Evolutionary conservation across 495 filamentous ascomycete species (phyloP), one percentile per base, ranked within the genome.

Genomic region (Penicillium coffeae): DNA sequence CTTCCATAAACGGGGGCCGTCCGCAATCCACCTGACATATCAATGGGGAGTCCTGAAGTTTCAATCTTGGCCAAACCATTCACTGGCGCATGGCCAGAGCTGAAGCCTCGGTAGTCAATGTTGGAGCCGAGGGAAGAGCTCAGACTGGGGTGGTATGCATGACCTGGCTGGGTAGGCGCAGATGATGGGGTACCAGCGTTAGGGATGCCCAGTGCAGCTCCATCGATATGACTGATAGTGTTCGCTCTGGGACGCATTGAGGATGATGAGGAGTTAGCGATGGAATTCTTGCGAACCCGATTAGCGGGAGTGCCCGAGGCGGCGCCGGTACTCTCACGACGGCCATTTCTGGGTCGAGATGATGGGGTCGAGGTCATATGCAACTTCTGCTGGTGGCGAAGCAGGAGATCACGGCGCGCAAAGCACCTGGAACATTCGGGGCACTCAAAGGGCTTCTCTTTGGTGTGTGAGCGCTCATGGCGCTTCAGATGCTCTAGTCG

Each of bases 401-500:
- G 74, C 45, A 99, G 80, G 50, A 99, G 69, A 66, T 99, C 93
- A 48, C 93, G 81, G 27, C 93, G 82, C 22, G 93, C 93, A 73
- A 99, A 99, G 76, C 93, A 97, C 62, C 93, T 74, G 16, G 88
- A 77, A 63, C 93, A 99, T 65, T 97, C 90, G 19, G 92, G 91
- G 54, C 93, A 99, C 64, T 96, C 92, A 62, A 99, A 99, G 2
- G 93, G 93, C 74, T 98, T 98, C 65, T 99, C 93, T 64, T 99
- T 99, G 9, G 93, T 99, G 59, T 99, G 93, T 15, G 93, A 97
- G 36, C 93, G 85, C 75, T 99, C 93, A 70, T 99, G 93, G 38
- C 93, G 87, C 73, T 99, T 99, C 51, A 99, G 73, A 70, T 99
- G 93, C 71, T 99, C 93, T 56, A 99, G 70, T 48, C 93, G 83